Evolutionary conservation across 1,139 yeast species (phyloP).

Genomic region (Yamadazyma kanchanaburiensis): DNA sequence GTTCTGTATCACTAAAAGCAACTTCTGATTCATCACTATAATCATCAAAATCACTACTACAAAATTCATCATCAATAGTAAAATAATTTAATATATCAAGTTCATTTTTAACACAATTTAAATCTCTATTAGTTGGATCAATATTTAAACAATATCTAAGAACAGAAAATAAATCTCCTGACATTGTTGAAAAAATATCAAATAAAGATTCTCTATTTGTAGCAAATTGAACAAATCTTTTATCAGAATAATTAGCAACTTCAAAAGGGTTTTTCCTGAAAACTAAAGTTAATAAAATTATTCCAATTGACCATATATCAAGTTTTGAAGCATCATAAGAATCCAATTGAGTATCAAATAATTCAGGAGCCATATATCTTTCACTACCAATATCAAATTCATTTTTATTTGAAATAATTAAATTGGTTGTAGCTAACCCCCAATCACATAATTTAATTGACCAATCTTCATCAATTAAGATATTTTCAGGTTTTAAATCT

Average conservation of each 20-base stretch:
- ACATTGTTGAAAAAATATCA: conserved; percentile 89
- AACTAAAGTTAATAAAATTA: conserved; percentile 77
- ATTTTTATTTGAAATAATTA: conserved; percentile 42
- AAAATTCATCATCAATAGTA: conserved; percentile 80
- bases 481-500: conserved; percentile 88
- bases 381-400: conserved; percentile 95
- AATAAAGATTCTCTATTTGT: conserved; percentile 84
- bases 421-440: conserved; percentile 80
- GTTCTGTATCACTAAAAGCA: conserved; percentile 1
- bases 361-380: conserved; percentile 96
- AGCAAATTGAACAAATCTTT: conserved; percentile 82
- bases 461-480: conserved; percentile 76
- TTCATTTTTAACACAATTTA: conserved; percentile 57
- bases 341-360: conserved; percentile 59
- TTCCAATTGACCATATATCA: conserved; percentile 93
- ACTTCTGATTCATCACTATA: conserved; percentile 17
- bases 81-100: conserved; percentile 60
- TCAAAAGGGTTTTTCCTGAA: conserved; percentile 90
- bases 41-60: conserved; percentile 45
- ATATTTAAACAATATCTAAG: conserved; percentile 75
- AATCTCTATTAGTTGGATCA: conserved; percentile 83
- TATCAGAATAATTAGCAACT: conserved; percentile 81
- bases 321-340: conserved; percentile 82
- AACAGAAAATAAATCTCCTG: conserved; percentile 80
- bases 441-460: conserved; percentile 83